Percentiles rank a stretch among this genome's conserved stretches.
These are phyloP conservation scores for Juncus effusus DNA, from an alignment of 176 grass and related monocot genomes.

Conservation along the genomic window DNA sequence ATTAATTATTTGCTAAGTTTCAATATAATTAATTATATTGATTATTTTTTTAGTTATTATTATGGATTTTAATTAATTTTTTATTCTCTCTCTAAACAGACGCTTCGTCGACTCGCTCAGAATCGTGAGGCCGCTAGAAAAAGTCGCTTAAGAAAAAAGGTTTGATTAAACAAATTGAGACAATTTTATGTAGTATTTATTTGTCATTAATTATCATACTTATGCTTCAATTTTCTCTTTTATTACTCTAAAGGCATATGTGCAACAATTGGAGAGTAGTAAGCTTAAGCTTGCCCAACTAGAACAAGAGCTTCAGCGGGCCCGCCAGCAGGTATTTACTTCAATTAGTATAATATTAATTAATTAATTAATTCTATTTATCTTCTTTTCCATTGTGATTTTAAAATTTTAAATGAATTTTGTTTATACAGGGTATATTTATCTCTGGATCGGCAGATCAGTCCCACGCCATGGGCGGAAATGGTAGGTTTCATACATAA, in stretches of 20 bases:
- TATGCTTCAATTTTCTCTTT: not conserved
- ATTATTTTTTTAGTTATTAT: not conserved
- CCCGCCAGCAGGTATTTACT: conserved; percentile 69
- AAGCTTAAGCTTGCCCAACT: conserved; percentile 84
- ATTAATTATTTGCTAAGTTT: conserved; percentile 15
- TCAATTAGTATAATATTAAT: not conserved
- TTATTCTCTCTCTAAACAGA: conserved; percentile 38
- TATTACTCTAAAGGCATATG: conserved; percentile 74
- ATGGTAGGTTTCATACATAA: conserved; percentile 38
- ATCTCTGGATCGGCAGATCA: conserved; percentile 92
- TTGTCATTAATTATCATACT: not conserved
- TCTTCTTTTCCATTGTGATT: not conserved
- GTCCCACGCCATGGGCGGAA: conserved; percentile 73
- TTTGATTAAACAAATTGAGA: conserved; percentile 34
- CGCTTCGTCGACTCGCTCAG: conserved; percentile 85
- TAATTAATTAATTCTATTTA: conserved; percentile 24
- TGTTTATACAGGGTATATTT: conserved; percentile 68
- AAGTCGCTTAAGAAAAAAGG: conserved; percentile 98
- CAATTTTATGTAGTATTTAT: conserved; percentile 23
- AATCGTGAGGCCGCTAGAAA: conserved; percentile 98
- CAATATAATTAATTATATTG: not conserved
- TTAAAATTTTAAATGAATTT: conserved; percentile 14
- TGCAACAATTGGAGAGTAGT: conserved; percentile 90
- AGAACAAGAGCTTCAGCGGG: conserved; percentile 88
- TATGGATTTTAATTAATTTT: conserved; percentile 28